Conservation (phyloP, 192 early-diverging fungal species). For the Pilobolus umbonatus region DNA sequence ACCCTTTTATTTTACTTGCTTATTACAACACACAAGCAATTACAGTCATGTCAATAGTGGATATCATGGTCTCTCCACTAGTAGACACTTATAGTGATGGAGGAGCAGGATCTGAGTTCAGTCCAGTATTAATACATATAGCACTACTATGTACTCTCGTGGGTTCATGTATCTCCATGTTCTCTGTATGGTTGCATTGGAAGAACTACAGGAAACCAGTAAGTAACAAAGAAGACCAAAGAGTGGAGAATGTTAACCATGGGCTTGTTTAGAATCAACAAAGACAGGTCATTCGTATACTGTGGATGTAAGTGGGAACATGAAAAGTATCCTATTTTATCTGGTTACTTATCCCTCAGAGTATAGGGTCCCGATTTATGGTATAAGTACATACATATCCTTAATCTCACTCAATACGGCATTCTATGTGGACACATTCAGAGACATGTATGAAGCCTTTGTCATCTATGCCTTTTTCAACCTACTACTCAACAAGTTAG, state of each 20-base stretch:
- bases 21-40: no score
- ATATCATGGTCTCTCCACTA: no score
- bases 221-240: slow-evolving; percentile 13
- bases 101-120: slow-evolving; percentile 44
- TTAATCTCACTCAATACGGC: slow-evolving; percentile 69
- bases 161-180: slow-evolving; percentile 41
- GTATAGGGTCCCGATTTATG: slow-evolving; percentile 82
- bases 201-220: slow-evolving; percentile 59
- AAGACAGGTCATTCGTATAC: slow-evolving; percentile 63
- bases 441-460: slow-evolving; percentile 94
- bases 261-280: slow-evolving; percentile 40
- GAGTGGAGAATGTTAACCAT: background rate
- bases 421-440: slow-evolving; percentile 84
- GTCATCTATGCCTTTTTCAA: slow-evolving; percentile 95
- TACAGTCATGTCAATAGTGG: no score
- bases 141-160: slow-evolving; percentile 46
- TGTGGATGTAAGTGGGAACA: slow-evolving; percentile 40
- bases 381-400: slow-evolving; percentile 72
- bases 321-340: no score
- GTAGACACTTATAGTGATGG: slow-evolving; percentile 31
- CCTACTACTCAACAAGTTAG: slow-evolving; percentile 80
- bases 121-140: slow-evolving; percentile 33
- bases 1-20: no score
- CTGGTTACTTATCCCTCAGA: no score
- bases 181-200: slow-evolving; percentile 52